A percentile compares a stretch with the other conserved stretches of the same genome.
phyloP scores from a whole-genome alignment of 306 rosid genomes.

The Cyclanthera cordifolia region DNA sequence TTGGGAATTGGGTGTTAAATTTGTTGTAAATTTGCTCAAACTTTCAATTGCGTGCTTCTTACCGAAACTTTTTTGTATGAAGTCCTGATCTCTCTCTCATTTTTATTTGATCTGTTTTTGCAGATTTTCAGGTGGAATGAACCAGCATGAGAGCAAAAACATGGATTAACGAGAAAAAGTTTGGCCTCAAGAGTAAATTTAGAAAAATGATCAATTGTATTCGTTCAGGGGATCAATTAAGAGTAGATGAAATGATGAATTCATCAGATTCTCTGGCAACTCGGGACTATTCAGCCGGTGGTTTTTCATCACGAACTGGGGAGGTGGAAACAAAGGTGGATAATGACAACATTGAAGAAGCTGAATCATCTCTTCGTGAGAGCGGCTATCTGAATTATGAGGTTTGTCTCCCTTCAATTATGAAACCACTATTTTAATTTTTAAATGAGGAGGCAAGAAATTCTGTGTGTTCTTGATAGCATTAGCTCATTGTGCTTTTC shows the following conservation, averaged over 20 bases:
- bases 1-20: not conserved
- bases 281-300: slow-evolving; percentile 86
- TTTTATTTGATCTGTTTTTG: slow-evolving; percentile 20
- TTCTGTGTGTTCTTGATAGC: not conserved
- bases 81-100: not conserved
- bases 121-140: slow-evolving; percentile 32
- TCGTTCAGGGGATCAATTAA: slow-evolving; percentile 52
- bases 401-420: slow-evolving; percentile 33
- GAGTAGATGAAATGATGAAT: slow-evolving; percentile 37
- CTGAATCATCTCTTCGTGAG: slow-evolving; percentile 82
- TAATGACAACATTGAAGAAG: slow-evolving; percentile 83
- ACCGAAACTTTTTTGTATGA: not conserved
- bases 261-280: slow-evolving; percentile 91
- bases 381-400: slow-evolving; percentile 87
- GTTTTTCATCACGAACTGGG: slow-evolving; percentile 61
- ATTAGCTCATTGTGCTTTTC: not conserved
- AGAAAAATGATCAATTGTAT: slow-evolving; percentile 65
- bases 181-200: slow-evolving; percentile 28
- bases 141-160: slow-evolving; percentile 45
- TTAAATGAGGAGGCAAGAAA: not conserved
- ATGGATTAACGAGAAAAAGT: slow-evolving; percentile 30
- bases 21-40: not conserved
- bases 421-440: not conserved
- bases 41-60: slow-evolving; percentile 8
- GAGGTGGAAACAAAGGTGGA: slow-evolving; percentile 57